Base-by-base conservation (phyloP, 805 yeast species). In the Pichia deserticola region DNA sequence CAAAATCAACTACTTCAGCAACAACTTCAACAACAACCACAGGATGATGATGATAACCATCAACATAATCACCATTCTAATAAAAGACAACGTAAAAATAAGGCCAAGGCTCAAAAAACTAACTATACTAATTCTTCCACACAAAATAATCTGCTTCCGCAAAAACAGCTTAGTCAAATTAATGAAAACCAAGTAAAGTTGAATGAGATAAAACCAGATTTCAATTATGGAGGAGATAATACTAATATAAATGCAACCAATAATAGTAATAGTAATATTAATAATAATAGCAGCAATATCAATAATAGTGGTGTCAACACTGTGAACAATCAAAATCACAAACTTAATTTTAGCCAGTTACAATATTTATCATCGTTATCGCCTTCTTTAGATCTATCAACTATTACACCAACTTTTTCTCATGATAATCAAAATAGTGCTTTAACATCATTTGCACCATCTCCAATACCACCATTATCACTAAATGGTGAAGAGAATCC, bases 401-500 rank as follows among this genome's bases (percentile, higher is more conserved):
- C 4, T 25, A 27, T 43, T 11, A 8, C 45, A 7, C 29, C 45
- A n/a, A 11, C 10, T 11, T 13, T 15, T 12, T 15, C 7, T 12
- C n/a, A 34, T 20, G 8, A 28, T 9, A n/a, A 20, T 25, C 36
- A 35, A 7, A 25, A 20, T 35, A 28, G 3, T 25, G 4, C 30
- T 40, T 7, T 30, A 13, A 20, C 13, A 12, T 5, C 28, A 15
- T 35, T 40, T 9, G n/a, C 13, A 12, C 5, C 13, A 15, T 35
- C 45, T 9, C 13, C 33, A 11, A 36, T 43, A 10, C 54, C 38
- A 29, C 45, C 47, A 8, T 45, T 51, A 36, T 44, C 51, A 7
- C 42, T 48, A 36, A 48, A 42, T 35, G 48, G 48, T 12, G 51
- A 51, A 39, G 51, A 48, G 27, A 42, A 41, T 30, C 27, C 39